Evolutionary conservation across 2,329 filamentous ascomycete species (phyloP), one percentile per base, ranked within the genome.

Genomic region (Xylaria hypoxylon): DNA sequence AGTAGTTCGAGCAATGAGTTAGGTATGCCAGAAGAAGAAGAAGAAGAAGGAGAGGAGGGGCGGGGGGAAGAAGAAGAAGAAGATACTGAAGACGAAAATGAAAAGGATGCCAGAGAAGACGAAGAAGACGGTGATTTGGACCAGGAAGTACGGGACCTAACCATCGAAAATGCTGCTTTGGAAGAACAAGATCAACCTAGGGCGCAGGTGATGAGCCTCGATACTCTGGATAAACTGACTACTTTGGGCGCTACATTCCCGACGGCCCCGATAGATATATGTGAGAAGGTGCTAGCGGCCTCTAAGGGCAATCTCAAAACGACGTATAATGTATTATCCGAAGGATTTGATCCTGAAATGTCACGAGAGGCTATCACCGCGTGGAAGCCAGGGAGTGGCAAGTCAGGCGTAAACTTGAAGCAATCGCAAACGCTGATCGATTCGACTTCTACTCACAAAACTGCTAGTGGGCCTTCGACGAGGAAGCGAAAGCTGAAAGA

Each of bases 231-330:
- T 38, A 78, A 78, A 33, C 73, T 78, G 24, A 72, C 74, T 3
- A 76, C 78, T n/a, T 71, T 85, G 2, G 79, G 76, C 48, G 71
- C 75, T 17, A 82, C 84, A 0, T 87, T 85, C 48, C 84, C 84
- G 2, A 71, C 74, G 6, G 80, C 78, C 8, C 73, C 80, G 0
- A 69, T 76, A 6, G 70, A 75, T 2, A 69, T 77, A 7, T 80
- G 81, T 58, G 77, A 83, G 57, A 72, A 75, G 6, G 72, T 81
- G 1, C 70, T 84, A 2, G 66, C 71, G 5, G 75, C 71, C n/a
- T 75, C 77, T 22, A 57, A 73, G 5, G 75, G 77, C 11, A 73
- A 84, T 63, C 55, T 81, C 6, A 75, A 75, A 17, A 74, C 69
- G 17, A 78, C 82, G 0, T 86, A 82, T 64, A 68, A 76, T 2